Conservation (phyloP, 768 basidiomycete species). For the Boletus tomentosulus region DNA sequence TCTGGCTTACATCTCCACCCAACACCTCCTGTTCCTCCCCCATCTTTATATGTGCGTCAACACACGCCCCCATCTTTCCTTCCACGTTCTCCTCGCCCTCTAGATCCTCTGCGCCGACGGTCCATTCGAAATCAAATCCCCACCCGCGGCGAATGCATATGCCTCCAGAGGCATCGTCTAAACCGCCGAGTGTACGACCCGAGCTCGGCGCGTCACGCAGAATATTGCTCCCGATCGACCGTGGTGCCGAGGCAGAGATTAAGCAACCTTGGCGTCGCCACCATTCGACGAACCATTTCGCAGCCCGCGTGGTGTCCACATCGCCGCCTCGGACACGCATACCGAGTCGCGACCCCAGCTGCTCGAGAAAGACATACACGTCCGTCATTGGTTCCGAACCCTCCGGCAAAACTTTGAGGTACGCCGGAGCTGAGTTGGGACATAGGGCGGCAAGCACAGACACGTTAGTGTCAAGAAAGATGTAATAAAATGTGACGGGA, state of each 20-base stretch:
- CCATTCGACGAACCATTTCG: slow-evolving; percentile 78
- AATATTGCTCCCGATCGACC: slow-evolving; percentile 7
- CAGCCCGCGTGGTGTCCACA: slow-evolving; percentile 66
- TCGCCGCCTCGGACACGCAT: slow-evolving; percentile 78
- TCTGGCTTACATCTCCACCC: slow-evolving; percentile 59
- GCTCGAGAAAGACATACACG: slow-evolving; percentile 59
- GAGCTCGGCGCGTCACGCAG: background rate
- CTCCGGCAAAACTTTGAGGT: slow-evolving; percentile 57
- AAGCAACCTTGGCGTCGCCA: slow-evolving; percentile 78
- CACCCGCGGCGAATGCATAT: slow-evolving; percentile 53
- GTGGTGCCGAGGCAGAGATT: slow-evolving; percentile 43
- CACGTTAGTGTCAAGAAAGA: slow-evolving; percentile 3
- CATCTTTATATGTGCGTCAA: slow-evolving; percentile 48
- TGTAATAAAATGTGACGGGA: background rate
- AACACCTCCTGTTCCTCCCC: slow-evolving; percentile 47
- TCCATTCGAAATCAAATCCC: slow-evolving; percentile 86
- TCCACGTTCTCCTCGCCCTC: slow-evolving; percentile 39
- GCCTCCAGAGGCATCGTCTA: background rate
- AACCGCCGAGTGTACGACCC: background rate
- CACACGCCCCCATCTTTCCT: slow-evolving; percentile 66
- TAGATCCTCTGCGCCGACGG: slow-evolving; percentile 16
- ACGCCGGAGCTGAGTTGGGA: slow-evolving; percentile 55
- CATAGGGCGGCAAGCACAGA: background rate
- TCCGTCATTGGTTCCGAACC: slow-evolving; percentile 56
- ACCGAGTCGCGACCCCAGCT: slow-evolving; percentile 71